These are phyloP conservation scores for Gillenia trifoliata DNA, from an alignment of 306 rosid species.

Conservation along the genomic window DNA sequence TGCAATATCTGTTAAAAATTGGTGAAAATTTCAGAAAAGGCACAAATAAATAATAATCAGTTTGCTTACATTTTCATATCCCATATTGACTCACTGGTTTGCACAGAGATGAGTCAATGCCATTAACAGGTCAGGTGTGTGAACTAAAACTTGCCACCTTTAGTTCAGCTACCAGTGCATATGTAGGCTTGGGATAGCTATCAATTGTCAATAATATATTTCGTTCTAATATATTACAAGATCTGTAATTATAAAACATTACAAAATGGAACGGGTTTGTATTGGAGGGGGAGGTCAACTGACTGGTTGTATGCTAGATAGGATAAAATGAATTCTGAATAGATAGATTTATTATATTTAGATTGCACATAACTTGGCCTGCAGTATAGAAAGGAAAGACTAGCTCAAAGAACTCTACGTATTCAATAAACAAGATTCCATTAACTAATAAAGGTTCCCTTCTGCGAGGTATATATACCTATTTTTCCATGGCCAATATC, in stretches of 20 bases:
- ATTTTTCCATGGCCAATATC: conserved; percentile 98
- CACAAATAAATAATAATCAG: not conserved
- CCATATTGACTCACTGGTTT: not conserved
- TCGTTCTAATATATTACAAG: not conserved
- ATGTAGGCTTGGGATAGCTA: not conserved
- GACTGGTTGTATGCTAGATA: not conserved
- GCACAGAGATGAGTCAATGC: not conserved
- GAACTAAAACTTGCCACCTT: not conserved
- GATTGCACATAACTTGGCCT: not conserved
- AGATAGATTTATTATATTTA: not conserved
- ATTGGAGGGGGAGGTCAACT: not conserved
- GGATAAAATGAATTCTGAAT: not conserved
- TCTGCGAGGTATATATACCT: conserved; percentile 40
- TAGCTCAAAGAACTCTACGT: not conserved
- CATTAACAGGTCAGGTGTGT: not conserved
- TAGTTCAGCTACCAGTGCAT: not conserved
- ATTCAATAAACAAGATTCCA: not conserved
- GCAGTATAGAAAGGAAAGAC: not conserved
- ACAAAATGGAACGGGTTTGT: not conserved
- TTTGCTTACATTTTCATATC: conserved; percentile 4
- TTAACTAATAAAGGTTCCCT: conserved; percentile 11
- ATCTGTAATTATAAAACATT: not conserved
- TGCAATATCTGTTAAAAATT: conserved; percentile 66
- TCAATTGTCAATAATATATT: not conserved
- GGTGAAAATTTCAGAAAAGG: conserved; percentile 15